Evolutionary conservation across 345 rosid genomes (phyloP), one percentile per base, ranked within the genome.

Genomic region (Garcia nutans): DNA sequence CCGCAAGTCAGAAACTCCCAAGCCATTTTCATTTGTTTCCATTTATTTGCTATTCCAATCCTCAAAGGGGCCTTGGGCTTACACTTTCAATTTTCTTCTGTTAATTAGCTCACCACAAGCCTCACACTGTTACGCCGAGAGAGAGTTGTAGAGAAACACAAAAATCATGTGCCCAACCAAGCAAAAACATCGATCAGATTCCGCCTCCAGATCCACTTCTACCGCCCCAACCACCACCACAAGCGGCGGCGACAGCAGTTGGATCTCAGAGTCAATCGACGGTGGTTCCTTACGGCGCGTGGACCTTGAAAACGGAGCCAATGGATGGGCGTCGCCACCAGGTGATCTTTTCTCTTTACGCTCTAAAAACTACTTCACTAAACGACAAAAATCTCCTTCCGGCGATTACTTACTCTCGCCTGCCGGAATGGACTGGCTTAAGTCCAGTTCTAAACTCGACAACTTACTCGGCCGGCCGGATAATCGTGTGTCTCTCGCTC

Each of bases 381-480:
- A 77, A 65, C 83, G 90, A 31, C 90, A 81, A 16, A 92, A 94
- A 82, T 76, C 88, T 0, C 95, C 96, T 45, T 67, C 92, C 74
- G 94, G 95, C 28, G 90, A 85, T 50, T 95, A 88, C 84, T 84
- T 91, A 17, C 91, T 95, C 84, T 78, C 86, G 5, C 97, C 97
- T 22, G 86, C 90, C 69, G 99, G 97, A 47, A 82, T 94, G 93
- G 98, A 94, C 77, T 92, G 97, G 98, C 88, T 28, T 28, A 28
- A 28, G 31, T 28, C 31, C 31, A 28, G 31, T 28, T 28, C 31
- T 28, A 28, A 28, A 28, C 31, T 95, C 78, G 96, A 95, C 0
- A 86, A 94, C 84, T 89, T 93, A 16, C 95, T 94, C 73, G 85
- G 80, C 54, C 93, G 97, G 24, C 78, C 91, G 57, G 97, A 92